A percentile compares a stretch with the other conserved stretches of the same genome.
phyloP scores from a whole-genome alignment of 768 basidiomycete genomes.

The Mrakia blollopis region DNA sequence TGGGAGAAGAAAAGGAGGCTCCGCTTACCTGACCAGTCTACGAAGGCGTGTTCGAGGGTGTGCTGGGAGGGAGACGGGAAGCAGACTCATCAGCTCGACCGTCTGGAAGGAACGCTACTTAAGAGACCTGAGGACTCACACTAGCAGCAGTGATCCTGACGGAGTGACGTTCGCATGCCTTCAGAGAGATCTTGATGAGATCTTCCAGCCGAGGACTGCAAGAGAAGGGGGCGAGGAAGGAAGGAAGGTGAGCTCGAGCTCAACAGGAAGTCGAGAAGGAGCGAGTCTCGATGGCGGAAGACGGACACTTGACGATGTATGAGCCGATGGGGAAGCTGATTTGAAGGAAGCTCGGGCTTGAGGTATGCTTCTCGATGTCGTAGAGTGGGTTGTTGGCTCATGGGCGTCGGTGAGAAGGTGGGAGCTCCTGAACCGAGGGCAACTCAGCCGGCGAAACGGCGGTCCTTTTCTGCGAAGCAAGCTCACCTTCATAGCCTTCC shows the following conservation, averaged over 20 bases:
- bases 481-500: too few relatives aligned
- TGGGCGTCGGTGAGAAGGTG: background rate
- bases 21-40: background rate
- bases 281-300: background rate
- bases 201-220: slow-evolving; percentile 5
- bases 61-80: background rate
- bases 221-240: background rate
- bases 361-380: background rate
- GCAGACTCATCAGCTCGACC: too few relatives aligned
- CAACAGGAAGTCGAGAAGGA: background rate
- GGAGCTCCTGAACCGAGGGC: background rate
- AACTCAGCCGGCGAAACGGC: background rate
- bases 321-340: background rate
- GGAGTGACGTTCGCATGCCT: background rate
- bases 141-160: background rate
- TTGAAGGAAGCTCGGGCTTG: background rate
- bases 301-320: background rate
- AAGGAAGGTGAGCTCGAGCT: slow-evolving; percentile 1
- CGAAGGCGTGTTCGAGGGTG: slow-evolving; percentile 14
- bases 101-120: too few relatives aligned
- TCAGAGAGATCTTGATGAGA: background rate
- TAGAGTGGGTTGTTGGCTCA: background rate
- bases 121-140: background rate
- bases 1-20: background rate
- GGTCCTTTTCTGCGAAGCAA: background rate